Conservation (phyloP, 2,329 filamentous ascomycete genomes). For the Plenodomus biglobosus region DNA sequence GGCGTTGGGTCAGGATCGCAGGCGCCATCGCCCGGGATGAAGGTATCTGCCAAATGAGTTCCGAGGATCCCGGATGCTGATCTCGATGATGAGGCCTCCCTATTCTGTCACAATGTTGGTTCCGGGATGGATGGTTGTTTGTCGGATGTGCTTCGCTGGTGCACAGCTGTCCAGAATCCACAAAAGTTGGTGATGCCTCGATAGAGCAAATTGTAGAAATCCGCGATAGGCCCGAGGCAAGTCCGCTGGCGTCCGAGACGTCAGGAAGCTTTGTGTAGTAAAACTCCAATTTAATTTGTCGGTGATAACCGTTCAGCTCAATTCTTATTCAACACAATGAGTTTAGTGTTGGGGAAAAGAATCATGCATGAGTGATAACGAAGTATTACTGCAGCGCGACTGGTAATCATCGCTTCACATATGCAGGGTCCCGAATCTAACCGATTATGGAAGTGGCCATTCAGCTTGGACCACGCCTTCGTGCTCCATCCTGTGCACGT, state of each 20-base stretch:
- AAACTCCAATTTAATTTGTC: too few species aligned
- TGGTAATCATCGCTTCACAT: conserved; percentile 5
- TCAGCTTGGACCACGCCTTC: conserved; percentile 1
- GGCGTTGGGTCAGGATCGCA: conserved; percentile 25
- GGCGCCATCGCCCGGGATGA: conserved; percentile 27
- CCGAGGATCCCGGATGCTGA: neutral
- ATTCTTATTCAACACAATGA: too few species aligned
- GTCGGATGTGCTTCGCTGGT: neutral
- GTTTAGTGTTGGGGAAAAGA: too few species aligned
- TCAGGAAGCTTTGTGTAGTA: neutral
- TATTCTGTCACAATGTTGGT: neutral
- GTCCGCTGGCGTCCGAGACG: conserved; percentile 2
- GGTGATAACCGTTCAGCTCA: too few species aligned
- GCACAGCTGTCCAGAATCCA: neutral
- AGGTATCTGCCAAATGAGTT: neutral
- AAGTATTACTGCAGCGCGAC: too few species aligned
- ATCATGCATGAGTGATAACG: conserved; percentile 8
- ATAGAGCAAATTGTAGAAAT: conserved; percentile 15
- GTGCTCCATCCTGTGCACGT: conserved; percentile 4
- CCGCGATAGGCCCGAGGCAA: conserved; percentile 14
- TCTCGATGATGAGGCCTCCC: neutral
- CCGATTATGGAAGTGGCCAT: conserved; percentile 6
- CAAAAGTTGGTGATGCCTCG: conserved; percentile 10
- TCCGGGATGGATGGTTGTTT: neutral
- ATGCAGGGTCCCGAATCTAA: conserved; percentile 18